Conservation (phyloP, 2,329 filamentous ascomycete genomes). For the Aspergillus cejpii region DNA sequence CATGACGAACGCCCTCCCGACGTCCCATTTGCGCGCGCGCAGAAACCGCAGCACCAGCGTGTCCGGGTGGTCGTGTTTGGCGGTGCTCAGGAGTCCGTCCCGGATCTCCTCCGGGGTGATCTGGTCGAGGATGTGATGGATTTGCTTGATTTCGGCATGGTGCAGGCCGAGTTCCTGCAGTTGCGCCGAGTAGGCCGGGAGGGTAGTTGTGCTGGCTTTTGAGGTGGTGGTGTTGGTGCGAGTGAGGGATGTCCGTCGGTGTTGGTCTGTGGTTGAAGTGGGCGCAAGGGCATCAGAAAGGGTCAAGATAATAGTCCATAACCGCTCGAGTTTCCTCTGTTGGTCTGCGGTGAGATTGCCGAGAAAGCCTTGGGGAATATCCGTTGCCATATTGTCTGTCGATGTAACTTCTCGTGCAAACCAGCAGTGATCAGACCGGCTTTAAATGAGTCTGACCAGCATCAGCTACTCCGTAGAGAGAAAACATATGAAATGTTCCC, state of each 20-base stretch:
- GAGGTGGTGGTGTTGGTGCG: constrained; percentile 34
- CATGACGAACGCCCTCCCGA: constrained; percentile 86
- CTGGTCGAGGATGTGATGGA: constrained; percentile 68
- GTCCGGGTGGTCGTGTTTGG: constrained; percentile 90
- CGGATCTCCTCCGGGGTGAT: constrained; percentile 69
- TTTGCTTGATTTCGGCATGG: constrained; percentile 60
- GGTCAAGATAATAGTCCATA: constrained; percentile 71
- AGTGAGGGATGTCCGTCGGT: constrained; percentile 32
- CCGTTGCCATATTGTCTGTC: constrained; percentile 11
- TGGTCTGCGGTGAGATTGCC: constrained; percentile 80
- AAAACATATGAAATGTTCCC: not conserved
- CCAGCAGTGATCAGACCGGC: no score
- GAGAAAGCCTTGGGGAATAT: constrained; percentile 55
- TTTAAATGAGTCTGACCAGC: no score
- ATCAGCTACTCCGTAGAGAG: no score
- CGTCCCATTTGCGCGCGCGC: constrained; percentile 83
- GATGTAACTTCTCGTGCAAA: no score
- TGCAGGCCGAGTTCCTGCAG: constrained; percentile 19
- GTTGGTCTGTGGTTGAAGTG: constrained; percentile 47
- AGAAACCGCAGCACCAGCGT: constrained; percentile 72
- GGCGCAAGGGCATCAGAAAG: constrained; percentile 43
- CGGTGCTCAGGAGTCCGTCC: constrained; percentile 75
- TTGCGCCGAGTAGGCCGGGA: constrained; percentile 14
- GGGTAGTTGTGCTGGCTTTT: constrained; percentile 58
- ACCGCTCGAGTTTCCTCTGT: constrained; percentile 74